phyloP scores from a whole-genome alignment of 208 protist genomes.

The Crithidia acanthocephali region DNA sequence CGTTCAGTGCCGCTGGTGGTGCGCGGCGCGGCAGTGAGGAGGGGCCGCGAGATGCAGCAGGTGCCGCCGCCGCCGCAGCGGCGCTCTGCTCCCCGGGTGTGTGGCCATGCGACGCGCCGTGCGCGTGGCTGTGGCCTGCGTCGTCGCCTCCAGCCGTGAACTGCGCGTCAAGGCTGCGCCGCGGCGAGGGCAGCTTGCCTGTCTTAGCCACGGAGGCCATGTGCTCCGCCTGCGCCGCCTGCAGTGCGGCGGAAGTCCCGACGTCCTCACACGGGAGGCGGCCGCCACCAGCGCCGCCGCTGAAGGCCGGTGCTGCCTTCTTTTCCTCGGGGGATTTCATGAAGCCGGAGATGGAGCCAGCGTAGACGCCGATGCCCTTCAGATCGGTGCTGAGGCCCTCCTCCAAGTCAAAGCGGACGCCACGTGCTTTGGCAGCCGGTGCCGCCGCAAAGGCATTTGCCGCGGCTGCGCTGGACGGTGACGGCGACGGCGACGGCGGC shows the following conservation, averaged over 20 bases:
- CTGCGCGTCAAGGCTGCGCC: neutral
- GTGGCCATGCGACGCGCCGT: neutral
- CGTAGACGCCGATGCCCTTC: conserved; percentile 72
- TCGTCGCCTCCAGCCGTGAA: neutral
- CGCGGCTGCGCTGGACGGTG: neutral
- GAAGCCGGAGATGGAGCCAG: conserved; percentile 85
- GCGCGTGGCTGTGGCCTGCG: neutral
- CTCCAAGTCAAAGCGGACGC: conserved; percentile 41
- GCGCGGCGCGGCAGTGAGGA: conserved; percentile 30
- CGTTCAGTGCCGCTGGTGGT: conserved; percentile 16
- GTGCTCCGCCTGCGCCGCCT: conserved; percentile 56
- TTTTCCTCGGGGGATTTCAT: conserved; percentile 63
- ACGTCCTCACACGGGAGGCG: conserved; percentile 69
- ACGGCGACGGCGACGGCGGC: neutral
- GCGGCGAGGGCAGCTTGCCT: conserved; percentile 67
- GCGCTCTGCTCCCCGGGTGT: neutral
- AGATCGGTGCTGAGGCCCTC: conserved; percentile 70
- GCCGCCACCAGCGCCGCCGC: conserved; percentile 9
- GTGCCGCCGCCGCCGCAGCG: neutral
- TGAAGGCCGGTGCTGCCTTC: conserved; percentile 16
- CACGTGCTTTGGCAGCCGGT: conserved; percentile 24
- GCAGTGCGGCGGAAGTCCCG: conserved; percentile 39
- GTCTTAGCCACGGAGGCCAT: conserved; percentile 68
- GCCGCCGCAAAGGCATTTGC: neutral
- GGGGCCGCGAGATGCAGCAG: neutral